Conservation (phyloP, 495 filamentous ascomycete species). For the Penicillium dipodomyicola region DNA sequence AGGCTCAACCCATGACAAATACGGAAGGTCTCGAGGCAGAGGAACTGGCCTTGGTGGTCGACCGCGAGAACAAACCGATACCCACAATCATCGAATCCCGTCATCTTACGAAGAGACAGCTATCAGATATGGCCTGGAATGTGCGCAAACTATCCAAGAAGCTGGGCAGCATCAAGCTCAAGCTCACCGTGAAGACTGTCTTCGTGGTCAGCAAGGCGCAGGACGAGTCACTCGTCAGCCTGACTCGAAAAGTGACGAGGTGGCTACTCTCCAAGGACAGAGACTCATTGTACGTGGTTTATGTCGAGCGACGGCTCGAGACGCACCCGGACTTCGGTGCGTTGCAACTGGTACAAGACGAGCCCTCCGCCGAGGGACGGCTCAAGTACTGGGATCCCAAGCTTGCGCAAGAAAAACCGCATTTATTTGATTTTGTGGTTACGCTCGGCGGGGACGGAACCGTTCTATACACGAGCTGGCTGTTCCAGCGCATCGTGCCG, state of each 20-base stretch:
- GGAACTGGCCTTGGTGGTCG: constrained; percentile 19
- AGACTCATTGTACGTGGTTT: constrained; percentile 67
- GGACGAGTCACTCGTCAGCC: constrained; percentile 74
- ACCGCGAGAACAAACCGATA: constrained; percentile 27
- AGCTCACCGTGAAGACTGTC: constrained; percentile 74
- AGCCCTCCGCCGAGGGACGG: constrained; percentile 55
- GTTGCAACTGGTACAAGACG: constrained; percentile 54
- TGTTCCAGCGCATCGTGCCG: constrained; percentile 95
- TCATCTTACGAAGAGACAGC: constrained; percentile 85
- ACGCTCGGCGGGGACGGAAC: constrained; percentile 97
- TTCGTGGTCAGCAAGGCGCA: constrained; percentile 89
- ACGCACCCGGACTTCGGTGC: constrained; percentile 70
- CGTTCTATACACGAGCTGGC: constrained; percentile 91
- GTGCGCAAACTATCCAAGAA: constrained; percentile 87
- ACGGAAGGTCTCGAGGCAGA: constrained; percentile 19
- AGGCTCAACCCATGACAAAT: constrained; percentile 22
- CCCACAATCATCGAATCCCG: constrained; percentile 51
- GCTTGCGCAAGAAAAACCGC: constrained; percentile 72
- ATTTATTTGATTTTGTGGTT: constrained; percentile 89
- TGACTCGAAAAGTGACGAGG: constrained; percentile 71
- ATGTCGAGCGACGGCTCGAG: constrained; percentile 72
- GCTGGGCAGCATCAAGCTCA: constrained; percentile 72
- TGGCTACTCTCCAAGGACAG: constrained; percentile 85
- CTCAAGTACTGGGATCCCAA: constrained; percentile 80
- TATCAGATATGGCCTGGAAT: constrained; percentile 94